Evolutionary conservation across 345 rosid genomes (phyloP), one percentile per base, ranked within the genome.

Genomic region (Aquilaria malaccensis): DNA sequence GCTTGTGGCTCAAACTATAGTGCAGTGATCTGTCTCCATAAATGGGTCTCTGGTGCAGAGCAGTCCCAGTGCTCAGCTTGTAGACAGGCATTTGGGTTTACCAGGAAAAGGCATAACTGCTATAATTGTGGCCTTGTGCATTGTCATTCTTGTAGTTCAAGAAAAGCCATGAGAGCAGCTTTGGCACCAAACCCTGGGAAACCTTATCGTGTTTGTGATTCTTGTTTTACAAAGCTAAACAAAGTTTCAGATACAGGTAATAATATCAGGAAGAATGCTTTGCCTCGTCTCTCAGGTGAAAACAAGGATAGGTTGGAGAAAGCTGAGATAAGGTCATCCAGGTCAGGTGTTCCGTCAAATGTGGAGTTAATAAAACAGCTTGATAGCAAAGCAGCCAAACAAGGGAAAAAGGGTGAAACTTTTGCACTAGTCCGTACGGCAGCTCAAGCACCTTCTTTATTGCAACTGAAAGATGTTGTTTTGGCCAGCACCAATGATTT

Each of bases 91-190:
- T 88, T 91, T 57, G 96, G 96, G 51, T 91, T 91, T 79, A 91
- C 97, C 56, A 70, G 94, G 43, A 91, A 91, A 70, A 80, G 96
- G 62, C 97, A 91, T 74, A 91, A 91, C 68, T 91, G 97, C 78
- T 91, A 91, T 59, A 91, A 91, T 62, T 91, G 97, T 80, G 97
- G 97, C 46, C 96, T 91, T 65, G 96, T 91, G 70, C 96, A 91
- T 65, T 91, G 98, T 76, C 98, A 91, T 73, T 81, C 98, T 0
- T 91, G 98, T 79, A 91, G 96, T 67, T 86, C 98, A 37, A 86
- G 81, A 65, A 91, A 88, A 74, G 92, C 94, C 60, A 51, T 74
- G 45, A 79, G 82, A 80, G 98, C 98, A 52, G 86, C 96, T 14
- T 63, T 88, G 75, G 89, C 94, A 60, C 94, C 97, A 66, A 83